These are phyloP conservation scores for Ganoderma multipileum DNA, from an alignment of 1,284 basidiomycete species.

Conservation along the genomic window DNA sequence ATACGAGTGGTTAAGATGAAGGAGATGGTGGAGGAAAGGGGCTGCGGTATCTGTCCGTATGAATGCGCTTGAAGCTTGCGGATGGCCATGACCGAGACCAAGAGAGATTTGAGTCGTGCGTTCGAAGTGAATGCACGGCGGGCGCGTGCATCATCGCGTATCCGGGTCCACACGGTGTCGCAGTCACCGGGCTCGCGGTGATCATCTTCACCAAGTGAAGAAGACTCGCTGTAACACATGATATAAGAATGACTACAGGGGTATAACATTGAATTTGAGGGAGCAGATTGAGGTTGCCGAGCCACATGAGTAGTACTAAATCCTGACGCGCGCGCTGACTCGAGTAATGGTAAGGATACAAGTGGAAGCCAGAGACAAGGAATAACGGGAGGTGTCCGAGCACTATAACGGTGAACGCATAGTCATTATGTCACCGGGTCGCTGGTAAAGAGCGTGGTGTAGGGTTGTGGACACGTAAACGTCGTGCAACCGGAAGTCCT, in stretches of 20 bases:
- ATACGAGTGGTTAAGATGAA: neutral
- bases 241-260: neutral
- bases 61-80: slow-evolving; percentile 9
- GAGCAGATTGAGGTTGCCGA: neutral
- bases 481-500: neutral
- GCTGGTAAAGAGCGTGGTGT: neutral
- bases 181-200: neutral
- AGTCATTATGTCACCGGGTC: slow-evolving; percentile 7
- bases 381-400: slow-evolving; percentile 1
- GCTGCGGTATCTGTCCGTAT: slow-evolving; percentile 7
- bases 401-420: neutral
- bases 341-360: slow-evolving; percentile 15
- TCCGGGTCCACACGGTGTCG: neutral
- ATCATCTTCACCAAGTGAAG: neutral
- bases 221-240: neutral
- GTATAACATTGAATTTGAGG: slow-evolving; percentile 18
- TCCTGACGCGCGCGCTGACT: neutral
- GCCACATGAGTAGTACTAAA: neutral
- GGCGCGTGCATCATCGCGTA: slow-evolving; percentile 15
- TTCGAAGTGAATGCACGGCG: neutral
- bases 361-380: neutral
- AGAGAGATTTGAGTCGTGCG: slow-evolving; percentile 10
- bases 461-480: no score
- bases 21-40: slow-evolving; percentile 1
- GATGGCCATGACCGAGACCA: slow-evolving; percentile 18